Evolutionary conservation across 2,329 filamentous ascomycete genomes (phyloP).

Genomic region (Phialemoniopsis sp.): DNA sequence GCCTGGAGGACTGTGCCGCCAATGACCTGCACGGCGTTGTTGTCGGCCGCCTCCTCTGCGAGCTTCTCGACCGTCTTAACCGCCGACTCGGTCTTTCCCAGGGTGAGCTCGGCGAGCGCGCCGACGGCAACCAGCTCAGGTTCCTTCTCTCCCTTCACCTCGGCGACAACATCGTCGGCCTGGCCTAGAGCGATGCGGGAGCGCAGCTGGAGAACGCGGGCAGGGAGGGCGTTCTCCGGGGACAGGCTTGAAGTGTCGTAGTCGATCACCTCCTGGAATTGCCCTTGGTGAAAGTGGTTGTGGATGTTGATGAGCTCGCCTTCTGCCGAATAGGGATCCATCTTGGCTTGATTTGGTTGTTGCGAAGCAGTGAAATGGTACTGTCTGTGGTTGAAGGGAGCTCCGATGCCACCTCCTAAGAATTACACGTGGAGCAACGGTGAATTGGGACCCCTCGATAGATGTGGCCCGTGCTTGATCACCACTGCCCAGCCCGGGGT

Average conservation of each 20-base stretch:
- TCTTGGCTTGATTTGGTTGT: constrained; percentile 24
- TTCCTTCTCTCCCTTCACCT: constrained; percentile 58
- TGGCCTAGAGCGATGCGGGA: constrained; percentile 81
- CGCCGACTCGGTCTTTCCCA: constrained; percentile 60
- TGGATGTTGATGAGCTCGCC: constrained; percentile 70
- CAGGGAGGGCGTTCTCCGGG: constrained; percentile 69
- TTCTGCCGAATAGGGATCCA: constrained; percentile 69
- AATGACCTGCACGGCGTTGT: constrained; percentile 75
- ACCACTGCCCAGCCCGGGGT: too few relatives aligned
- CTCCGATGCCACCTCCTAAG: too few relatives aligned
- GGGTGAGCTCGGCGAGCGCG: constrained; percentile 65
- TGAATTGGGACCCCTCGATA: too few relatives aligned
- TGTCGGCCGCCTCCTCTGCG: constrained; percentile 63
- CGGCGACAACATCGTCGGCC: constrained; percentile 65
- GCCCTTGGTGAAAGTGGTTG: constrained; percentile 71
- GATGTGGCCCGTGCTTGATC: too few relatives aligned
- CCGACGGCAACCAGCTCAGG: constrained; percentile 75
- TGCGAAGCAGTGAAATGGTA: too few relatives aligned
- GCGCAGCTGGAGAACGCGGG: constrained; percentile 74
- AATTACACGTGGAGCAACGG: too few relatives aligned
- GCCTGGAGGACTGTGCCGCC: constrained; percentile 79
- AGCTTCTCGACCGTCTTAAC: constrained; percentile 63
- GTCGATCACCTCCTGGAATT: constrained; percentile 82
- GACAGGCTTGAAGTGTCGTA: constrained; percentile 81
- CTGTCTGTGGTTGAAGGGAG: too few relatives aligned